Conservation (phyloP, 176 grass and related monocot genomes). For the Eleusine coracana region DNA sequence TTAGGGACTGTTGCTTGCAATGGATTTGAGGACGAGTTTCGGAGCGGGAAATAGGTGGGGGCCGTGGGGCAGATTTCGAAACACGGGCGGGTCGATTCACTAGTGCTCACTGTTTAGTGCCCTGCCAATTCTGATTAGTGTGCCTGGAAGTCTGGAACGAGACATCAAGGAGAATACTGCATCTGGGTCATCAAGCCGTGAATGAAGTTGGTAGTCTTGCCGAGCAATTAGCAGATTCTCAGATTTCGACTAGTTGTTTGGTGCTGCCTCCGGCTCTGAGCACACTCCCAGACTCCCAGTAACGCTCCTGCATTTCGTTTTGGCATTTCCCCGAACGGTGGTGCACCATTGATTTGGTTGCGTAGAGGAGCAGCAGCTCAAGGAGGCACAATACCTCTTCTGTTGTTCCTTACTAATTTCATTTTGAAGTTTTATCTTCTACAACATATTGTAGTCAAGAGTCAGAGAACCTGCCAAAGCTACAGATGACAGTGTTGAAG, state of each 20-base stretch:
- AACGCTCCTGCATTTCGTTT: constrained; percentile 8
- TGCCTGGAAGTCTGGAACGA: not conserved
- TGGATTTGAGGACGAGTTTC: not conserved
- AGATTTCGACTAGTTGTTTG: not conserved
- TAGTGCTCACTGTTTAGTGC: not conserved
- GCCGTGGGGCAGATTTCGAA: too few species aligned
- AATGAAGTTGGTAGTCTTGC: not conserved
- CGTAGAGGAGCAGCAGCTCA: not conserved
- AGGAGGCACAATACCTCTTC: not conserved
- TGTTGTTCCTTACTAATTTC: not conserved
- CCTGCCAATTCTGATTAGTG: not conserved
- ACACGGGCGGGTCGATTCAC: not conserved
- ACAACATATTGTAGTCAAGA: not conserved
- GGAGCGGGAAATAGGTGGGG: not conserved
- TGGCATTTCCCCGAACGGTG: constrained; percentile 25
- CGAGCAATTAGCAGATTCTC: not conserved
- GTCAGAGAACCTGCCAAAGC: not conserved
- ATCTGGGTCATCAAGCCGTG: not conserved
- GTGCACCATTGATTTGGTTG: not conserved
- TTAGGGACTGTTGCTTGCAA: not conserved
- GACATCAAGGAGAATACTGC: not conserved
- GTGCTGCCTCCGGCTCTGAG: not conserved
- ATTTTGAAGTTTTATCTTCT: constrained; percentile 5
- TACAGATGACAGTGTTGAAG: not conserved
- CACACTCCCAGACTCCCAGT: not conserved